These are phyloP conservation scores for Glycine latifolia DNA, from an alignment of 306 rosid genomes.

Conservation along the genomic window DNA sequence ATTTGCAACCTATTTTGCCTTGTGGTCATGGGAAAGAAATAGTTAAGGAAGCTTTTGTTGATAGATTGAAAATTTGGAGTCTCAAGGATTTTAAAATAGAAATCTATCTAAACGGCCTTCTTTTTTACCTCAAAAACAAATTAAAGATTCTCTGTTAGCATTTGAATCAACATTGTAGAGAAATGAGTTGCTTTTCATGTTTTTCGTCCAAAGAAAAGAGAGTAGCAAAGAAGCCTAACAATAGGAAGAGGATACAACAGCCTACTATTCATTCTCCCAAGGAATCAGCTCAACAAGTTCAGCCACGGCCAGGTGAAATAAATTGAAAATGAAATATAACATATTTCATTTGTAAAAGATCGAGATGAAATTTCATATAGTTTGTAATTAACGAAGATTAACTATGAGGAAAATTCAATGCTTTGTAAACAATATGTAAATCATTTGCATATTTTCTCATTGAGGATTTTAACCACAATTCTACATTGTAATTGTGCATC, in stretches of 20 bases:
- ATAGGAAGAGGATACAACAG: conserved; percentile 30
- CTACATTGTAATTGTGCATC: background rate
- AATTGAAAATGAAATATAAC: background rate
- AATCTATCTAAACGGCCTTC: background rate
- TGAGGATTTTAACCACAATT: background rate
- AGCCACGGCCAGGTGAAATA: conserved; percentile 50
- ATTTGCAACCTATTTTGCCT: background rate
- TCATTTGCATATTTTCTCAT: background rate
- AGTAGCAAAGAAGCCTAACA: conserved; percentile 48
- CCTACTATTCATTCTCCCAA: conserved; percentile 43
- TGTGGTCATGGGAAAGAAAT: background rate
- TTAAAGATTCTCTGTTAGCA: background rate
- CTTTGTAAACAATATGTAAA: background rate
- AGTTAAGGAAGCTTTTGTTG: background rate
- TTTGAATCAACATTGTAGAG: conserved; percentile 21
- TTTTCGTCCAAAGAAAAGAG: conserved; percentile 70
- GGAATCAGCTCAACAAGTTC: conserved; percentile 44
- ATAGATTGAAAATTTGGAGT: background rate
- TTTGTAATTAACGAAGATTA: background rate
- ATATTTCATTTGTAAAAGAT: background rate
- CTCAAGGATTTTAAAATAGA: background rate
- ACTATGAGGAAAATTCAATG: background rate
- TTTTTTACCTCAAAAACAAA: background rate
- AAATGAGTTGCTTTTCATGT: conserved; percentile 90
- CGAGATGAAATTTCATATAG: background rate